Evolutionary conservation across 2,329 filamentous ascomycete genomes (phyloP).

Genomic region (Tolypocladium pustulatum): DNA sequence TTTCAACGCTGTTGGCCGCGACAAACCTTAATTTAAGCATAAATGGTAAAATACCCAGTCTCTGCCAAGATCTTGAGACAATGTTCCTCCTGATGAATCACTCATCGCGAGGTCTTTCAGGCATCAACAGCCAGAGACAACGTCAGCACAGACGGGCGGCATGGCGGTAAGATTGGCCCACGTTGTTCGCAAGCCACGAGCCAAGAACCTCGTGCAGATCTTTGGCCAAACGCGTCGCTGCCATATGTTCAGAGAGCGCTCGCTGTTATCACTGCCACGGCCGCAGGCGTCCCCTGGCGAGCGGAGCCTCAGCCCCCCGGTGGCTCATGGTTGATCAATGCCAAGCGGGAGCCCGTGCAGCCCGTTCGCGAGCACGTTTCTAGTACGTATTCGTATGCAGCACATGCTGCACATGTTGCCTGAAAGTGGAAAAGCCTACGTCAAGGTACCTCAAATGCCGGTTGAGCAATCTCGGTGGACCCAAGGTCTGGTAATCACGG

Average conservation of each 20-base stretch:
- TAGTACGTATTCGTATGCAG: not conserved
- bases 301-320: not conserved
- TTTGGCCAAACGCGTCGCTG: not conserved
- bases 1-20: not conserved
- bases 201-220: not conserved
- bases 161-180: not conserved
- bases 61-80: not conserved
- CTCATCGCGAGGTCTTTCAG: no score
- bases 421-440: not conserved
- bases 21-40: conserved; percentile 1
- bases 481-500: not conserved
- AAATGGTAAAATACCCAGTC: not conserved
- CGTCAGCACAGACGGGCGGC: not conserved
- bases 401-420: not conserved
- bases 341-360: not conserved
- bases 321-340: not conserved
- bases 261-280: not conserved
- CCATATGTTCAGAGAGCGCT: not conserved
- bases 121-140: no score
- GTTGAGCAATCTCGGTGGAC: not conserved
- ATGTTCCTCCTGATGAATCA: not conserved
- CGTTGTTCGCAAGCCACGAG: not conserved
- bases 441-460: not conserved
- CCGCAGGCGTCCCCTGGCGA: not conserved
- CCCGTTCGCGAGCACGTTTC: not conserved